These are phyloP conservation scores for Hypocreales sp. DNA, from an alignment of 2,329 filamentous ascomycete genomes.

Conservation along the genomic window DNA sequence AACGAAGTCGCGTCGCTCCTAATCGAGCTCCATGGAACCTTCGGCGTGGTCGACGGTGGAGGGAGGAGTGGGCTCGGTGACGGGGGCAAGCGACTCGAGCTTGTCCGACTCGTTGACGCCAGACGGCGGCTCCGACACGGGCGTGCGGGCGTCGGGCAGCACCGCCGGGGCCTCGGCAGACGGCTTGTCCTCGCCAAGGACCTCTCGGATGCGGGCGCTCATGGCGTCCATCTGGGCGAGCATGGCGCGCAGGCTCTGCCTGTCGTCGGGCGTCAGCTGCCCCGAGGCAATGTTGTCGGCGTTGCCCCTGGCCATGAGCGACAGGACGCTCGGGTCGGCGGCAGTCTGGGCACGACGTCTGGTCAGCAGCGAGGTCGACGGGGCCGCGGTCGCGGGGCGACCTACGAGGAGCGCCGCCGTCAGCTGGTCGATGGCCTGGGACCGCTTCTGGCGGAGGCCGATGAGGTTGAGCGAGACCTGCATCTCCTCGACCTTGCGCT, in stretches of 20 bases:
- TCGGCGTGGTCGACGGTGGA: slow-evolving; percentile 23
- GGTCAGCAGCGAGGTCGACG: slow-evolving; percentile 2
- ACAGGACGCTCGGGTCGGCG: slow-evolving; percentile 27
- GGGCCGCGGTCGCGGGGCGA: slow-evolving; percentile 6
- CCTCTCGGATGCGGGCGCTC: slow-evolving; percentile 22
- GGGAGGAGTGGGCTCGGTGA: slow-evolving; percentile 23
- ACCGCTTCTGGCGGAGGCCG: slow-evolving; percentile 34
- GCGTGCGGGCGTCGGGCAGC: slow-evolving; percentile 10
- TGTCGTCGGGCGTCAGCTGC: slow-evolving; percentile 25
- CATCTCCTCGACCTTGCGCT: slow-evolving; percentile 41
- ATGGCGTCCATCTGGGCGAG: slow-evolving; percentile 30
- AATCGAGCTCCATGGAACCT: slow-evolving; percentile 24
- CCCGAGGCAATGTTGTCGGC: slow-evolving; percentile 24
- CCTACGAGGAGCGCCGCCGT: slow-evolving; percentile 48
- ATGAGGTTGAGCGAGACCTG: slow-evolving; percentile 51
- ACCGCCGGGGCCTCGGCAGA: slow-evolving; percentile 6
- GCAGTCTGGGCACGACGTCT: slow-evolving; percentile 20
- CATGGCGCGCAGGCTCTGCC: slow-evolving; percentile 29
- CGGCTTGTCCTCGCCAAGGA: slow-evolving; percentile 18
- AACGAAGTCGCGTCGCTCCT: too few species aligned
- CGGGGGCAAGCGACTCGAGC: slow-evolving; percentile 11
- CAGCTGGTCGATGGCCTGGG: slow-evolving; percentile 35
- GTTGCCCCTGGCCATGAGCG: slow-evolving; percentile 32
- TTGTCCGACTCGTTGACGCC: slow-evolving; percentile 12
- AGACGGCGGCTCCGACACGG: slow-evolving; percentile 10